Percentiles rank a stretch among this genome's conserved stretches.
Conservation (phyloP, 495 filamentous ascomycete genomes). For the Neurospora sp. region DNA sequence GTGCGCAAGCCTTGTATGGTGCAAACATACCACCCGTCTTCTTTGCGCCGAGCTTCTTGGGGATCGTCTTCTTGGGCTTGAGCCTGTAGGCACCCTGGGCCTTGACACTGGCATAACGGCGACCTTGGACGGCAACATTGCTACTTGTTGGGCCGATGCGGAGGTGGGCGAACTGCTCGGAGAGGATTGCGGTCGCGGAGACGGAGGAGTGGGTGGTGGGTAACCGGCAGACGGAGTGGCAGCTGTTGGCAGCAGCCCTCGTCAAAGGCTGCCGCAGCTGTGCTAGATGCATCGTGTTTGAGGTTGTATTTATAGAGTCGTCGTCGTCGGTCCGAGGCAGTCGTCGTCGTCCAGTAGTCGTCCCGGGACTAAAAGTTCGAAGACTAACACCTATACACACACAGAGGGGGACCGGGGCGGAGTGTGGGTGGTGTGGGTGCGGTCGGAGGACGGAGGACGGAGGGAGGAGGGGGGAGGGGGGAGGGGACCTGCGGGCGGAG, state of each 20-base stretch:
- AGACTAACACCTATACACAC: not conserved
- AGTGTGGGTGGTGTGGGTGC: not conserved
- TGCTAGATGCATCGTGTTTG: slow-evolving; percentile 36
- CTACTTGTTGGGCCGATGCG: slow-evolving; percentile 6
- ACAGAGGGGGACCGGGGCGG: not conserved
- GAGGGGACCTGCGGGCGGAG: not conserved
- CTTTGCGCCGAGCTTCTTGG: slow-evolving; percentile 92
- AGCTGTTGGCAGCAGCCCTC: slow-evolving; percentile 33
- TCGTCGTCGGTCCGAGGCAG: not conserved
- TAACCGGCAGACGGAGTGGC: slow-evolving; percentile 7
- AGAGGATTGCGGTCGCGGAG: slow-evolving; percentile 8
- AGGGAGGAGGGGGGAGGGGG: not conserved
- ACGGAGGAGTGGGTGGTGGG: slow-evolving; percentile 13
- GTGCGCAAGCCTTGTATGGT: not conserved
- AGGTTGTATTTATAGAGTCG: not conserved
- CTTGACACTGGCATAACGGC: slow-evolving; percentile 73
- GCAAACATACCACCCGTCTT: slow-evolving; percentile 61
- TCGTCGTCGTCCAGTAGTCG: not conserved
- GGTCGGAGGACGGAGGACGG: not conserved
- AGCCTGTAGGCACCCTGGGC: slow-evolving; percentile 78
- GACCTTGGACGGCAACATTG: slow-evolving; percentile 32
- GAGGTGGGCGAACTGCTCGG: slow-evolving; percentile 18
- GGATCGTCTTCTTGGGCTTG: slow-evolving; percentile 71
- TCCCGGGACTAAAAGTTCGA: not conserved
- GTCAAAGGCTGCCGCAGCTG: slow-evolving; percentile 43